These are phyloP conservation scores for Kodamaea hsintzibuensis DNA, from an alignment of 805 yeast genomes.

Conservation along the genomic window DNA sequence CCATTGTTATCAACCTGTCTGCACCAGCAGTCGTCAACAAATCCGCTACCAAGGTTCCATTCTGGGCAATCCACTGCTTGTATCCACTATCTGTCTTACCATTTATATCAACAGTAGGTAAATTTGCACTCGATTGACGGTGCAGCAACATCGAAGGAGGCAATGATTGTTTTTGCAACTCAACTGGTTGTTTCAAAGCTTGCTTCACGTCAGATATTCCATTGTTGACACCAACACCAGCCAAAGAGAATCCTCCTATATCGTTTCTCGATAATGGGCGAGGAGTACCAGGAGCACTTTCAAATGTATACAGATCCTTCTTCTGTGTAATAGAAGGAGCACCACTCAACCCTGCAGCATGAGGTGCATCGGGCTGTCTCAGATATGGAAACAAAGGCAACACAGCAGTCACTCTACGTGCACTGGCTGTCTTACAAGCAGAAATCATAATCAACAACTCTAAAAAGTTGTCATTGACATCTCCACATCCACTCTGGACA, in stretches of 20 bases:
- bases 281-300: constrained; percentile 56
- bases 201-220: not conserved
- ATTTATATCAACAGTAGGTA: constrained; percentile 34
- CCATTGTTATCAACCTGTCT: constrained; percentile 96
- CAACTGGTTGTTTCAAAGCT: constrained; percentile 2
- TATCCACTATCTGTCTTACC: constrained; percentile 64
- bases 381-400: constrained; percentile 94
- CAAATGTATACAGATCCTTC: constrained; percentile 46
- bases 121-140: constrained; percentile 5
- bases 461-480: constrained; percentile 83
- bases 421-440: constrained; percentile 93
- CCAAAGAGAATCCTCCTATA: not conserved
- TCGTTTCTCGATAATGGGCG: constrained; percentile 34
- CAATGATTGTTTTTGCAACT: constrained; percentile 18
- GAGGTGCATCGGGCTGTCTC: constrained; percentile 93
- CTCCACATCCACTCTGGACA: constrained; percentile 83
- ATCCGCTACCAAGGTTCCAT: constrained; percentile 90
- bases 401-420: constrained; percentile 85
- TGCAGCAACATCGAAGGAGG: constrained; percentile 11
- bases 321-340: constrained; percentile 53
- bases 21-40: constrained; percentile 91
- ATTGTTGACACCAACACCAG: not conserved
- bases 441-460: constrained; percentile 80
- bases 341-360: constrained; percentile 61
- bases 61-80: constrained; percentile 94